Percentiles rank a stretch among this genome's conserved stretches.
Evolutionary conservation across 2,329 filamentous ascomycete genomes (phyloP).

Genomic region (Dryadomyces sulphureus): DNA sequence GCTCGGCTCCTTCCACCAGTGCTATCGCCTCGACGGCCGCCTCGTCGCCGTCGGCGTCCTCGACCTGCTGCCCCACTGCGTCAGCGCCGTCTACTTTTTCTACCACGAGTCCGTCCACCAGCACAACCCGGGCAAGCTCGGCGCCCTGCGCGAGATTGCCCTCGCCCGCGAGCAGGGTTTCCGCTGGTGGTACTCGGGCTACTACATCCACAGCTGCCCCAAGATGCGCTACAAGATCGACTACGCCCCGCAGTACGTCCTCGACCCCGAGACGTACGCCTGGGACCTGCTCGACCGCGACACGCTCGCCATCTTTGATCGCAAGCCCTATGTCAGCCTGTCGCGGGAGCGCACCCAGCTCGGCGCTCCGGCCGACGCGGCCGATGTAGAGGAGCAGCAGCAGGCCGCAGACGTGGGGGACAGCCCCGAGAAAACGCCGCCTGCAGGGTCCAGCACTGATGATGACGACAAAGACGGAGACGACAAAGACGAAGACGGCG

Average conservation of each 20-base stretch:
- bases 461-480: constrained; percentile 14
- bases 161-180: constrained; percentile 56
- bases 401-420: neutral
- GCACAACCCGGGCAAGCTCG: constrained; percentile 59
- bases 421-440: neutral
- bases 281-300: constrained; percentile 47
- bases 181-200: constrained; percentile 65
- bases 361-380: constrained; percentile 6
- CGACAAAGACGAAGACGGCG: constrained; percentile 11
- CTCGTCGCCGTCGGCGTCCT: constrained; percentile 64
- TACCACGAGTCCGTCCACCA: constrained; percentile 62
- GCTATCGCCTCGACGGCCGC: constrained; percentile 62
- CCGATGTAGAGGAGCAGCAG: constrained; percentile 9
- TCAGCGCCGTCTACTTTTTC: constrained; percentile 73
- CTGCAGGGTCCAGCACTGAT: neutral
- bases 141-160: constrained; percentile 58
- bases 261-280: constrained; percentile 49
- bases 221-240: constrained; percentile 83
- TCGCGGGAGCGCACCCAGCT: constrained; percentile 17
- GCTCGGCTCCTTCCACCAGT: constrained; percentile 68
- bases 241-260: constrained; percentile 58
- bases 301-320: constrained; percentile 33
- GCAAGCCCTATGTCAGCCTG: constrained; percentile 40
- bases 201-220: constrained; percentile 65
- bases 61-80: constrained; percentile 60